These are phyloP conservation scores for Penicillium roqueforti DNA, from an alignment of 495 filamentous ascomycete species.

Conservation along the genomic window DNA sequence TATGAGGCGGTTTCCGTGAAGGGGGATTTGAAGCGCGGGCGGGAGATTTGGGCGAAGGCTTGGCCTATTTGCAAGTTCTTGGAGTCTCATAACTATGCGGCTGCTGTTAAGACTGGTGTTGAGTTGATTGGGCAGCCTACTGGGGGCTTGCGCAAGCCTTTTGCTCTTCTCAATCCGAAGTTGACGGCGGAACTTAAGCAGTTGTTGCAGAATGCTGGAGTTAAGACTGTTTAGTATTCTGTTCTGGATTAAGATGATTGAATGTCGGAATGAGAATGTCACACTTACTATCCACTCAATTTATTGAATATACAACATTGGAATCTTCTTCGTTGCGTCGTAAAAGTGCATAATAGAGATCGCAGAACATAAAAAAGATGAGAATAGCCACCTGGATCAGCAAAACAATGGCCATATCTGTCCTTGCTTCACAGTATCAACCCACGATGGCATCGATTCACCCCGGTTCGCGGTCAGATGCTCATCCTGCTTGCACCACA, in stretches of 20 bases:
- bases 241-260: background rate
- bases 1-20: constrained; percentile 32
- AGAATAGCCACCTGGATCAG: constrained; percentile 1
- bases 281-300: too few species aligned
- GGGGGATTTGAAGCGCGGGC: constrained; percentile 27
- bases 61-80: constrained; percentile 38
- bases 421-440: constrained; percentile 22
- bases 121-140: constrained; percentile 32
- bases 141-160: constrained; percentile 34
- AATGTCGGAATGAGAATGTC: background rate
- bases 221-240: constrained; percentile 26
- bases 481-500: constrained; percentile 31
- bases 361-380: background rate
- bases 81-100: constrained; percentile 32
- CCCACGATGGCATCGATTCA: constrained; percentile 29
- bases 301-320: background rate
- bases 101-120: constrained; percentile 35
- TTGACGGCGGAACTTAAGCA: constrained; percentile 25
- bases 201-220: constrained; percentile 29
- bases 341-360: background rate
- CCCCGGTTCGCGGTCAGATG: constrained; percentile 20
- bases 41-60: constrained; percentile 33
- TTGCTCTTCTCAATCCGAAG: constrained; percentile 24
- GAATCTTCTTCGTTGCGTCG: background rate
- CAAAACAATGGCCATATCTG: constrained; percentile 33